Conservation (phyloP, 139 green algal species). For the Diplosphaera chodatii region DNA sequence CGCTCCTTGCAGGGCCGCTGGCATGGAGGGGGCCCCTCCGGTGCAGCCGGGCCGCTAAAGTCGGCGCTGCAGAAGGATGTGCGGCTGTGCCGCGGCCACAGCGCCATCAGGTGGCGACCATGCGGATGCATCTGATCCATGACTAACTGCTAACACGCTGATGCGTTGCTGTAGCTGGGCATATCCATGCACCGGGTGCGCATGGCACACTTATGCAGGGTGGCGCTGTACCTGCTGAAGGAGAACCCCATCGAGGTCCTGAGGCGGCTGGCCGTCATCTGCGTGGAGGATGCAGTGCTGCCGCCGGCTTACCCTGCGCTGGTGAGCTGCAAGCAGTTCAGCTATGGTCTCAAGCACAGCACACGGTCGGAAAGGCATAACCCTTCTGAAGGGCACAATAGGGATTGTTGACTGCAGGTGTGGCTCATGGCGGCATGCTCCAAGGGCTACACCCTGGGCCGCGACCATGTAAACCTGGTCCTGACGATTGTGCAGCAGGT, state of each 20-base stretch:
- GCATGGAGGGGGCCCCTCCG: conserved; percentile 2
- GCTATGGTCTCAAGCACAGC: too few species aligned
- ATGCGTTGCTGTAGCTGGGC: too few species aligned
- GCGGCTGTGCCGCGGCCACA: conserved; percentile 24
- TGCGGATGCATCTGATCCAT: too few species aligned
- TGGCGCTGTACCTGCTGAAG: conserved; percentile 33
- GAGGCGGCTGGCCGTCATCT: conserved; percentile 43
- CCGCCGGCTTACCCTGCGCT: conserved; percentile 39
- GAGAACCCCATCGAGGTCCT: conserved; percentile 32
- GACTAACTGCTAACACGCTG: too few species aligned
- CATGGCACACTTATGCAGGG: too few species aligned
- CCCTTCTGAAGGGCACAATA: too few species aligned
- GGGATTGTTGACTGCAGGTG: conserved; percentile 11
- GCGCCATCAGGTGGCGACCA: conserved; percentile 28
- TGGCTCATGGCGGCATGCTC: conserved; percentile 50
- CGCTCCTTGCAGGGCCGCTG: too few species aligned
- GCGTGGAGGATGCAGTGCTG: conserved; percentile 51
- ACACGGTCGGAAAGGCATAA: too few species aligned
- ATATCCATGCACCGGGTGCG: too few species aligned
- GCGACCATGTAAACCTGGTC: background rate
- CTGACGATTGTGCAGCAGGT: conserved; percentile 2
- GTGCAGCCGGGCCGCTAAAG: conserved; percentile 29
- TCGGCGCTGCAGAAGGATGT: conserved; percentile 55
- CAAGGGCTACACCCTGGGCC: conserved; percentile 12
- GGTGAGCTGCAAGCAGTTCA: background rate